Conservation (phyloP, 768 basidiomycete genomes). For the Tricholoma sp. region DNA sequence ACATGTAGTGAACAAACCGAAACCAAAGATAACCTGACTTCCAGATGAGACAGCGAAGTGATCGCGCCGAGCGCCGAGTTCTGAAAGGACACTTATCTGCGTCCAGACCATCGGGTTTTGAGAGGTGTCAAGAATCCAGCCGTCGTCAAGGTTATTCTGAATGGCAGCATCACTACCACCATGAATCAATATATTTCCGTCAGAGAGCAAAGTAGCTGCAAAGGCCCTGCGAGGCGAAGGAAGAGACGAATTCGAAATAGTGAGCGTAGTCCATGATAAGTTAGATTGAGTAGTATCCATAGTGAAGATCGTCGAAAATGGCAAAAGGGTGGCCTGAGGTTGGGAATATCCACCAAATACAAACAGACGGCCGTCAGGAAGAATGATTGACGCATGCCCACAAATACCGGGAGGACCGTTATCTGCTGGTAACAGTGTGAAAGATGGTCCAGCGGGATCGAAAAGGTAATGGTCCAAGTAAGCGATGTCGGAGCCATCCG, state of each 20-base stretch:
- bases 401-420: slow-evolving; percentile 63
- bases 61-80: slow-evolving; percentile 63
- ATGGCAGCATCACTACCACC: slow-evolving; percentile 66
- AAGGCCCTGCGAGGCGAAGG: slow-evolving; percentile 63
- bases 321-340: slow-evolving; percentile 40
- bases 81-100: slow-evolving; percentile 40
- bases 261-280: slow-evolving; percentile 45
- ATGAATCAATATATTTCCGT: slow-evolving; percentile 63
- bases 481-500: slow-evolving; percentile 67
- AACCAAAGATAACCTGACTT: slow-evolving; percentile 66
- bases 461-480: slow-evolving; percentile 67
- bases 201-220: slow-evolving; percentile 44
- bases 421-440: slow-evolving; percentile 48
- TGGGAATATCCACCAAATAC: slow-evolving; percentile 70
- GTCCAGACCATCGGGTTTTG: slow-evolving; percentile 59
- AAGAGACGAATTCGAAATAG: slow-evolving; percentile 31
- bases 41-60: slow-evolving; percentile 67
- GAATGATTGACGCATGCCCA: slow-evolving; percentile 69
- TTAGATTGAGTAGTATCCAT: slow-evolving; percentile 50
- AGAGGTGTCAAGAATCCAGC: slow-evolving; percentile 63
- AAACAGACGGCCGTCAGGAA: slow-evolving; percentile 63
- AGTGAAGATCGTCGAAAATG: slow-evolving; percentile 57
- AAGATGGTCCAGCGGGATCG: slow-evolving; percentile 42
- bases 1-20: slow-evolving; percentile 45
- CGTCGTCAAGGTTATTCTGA: slow-evolving; percentile 55